Conservation (phyloP, 2,329 filamentous ascomycete genomes). For the Pyrenochaeta sp. region DNA sequence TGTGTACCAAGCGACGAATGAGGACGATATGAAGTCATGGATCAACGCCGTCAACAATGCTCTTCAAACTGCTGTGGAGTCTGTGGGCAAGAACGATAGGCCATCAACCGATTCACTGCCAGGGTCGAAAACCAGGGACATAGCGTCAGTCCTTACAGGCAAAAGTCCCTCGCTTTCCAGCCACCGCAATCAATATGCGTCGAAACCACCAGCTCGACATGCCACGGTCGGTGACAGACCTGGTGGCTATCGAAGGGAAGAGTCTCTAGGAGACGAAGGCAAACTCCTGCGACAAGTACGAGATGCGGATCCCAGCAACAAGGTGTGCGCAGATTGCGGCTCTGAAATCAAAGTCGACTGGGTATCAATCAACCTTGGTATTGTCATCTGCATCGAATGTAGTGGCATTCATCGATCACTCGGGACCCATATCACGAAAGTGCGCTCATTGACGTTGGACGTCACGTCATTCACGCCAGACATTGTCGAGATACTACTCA, state of each 20-base stretch:
- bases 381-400: conserved; percentile 96
- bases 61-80: conserved; percentile 92
- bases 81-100: conserved; percentile 65
- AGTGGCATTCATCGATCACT: conserved; percentile 96
- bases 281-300: conserved; percentile 87
- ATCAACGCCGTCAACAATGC: conserved; percentile 97
- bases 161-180: conserved; percentile 80
- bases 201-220: conserved; percentile 76
- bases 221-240: conserved; percentile 93
- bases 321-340: conserved; percentile 92
- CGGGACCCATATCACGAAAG: conserved; percentile 96
- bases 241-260: conserved; percentile 70
- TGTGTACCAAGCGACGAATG: conserved; percentile 96
- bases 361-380: conserved; percentile 97
- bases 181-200: conserved; percentile 59
- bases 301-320: conserved; percentile 90
- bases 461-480: conserved; percentile 96
- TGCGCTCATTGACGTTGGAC: conserved; percentile 92
- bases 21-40: conserved; percentile 98
- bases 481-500: conserved; percentile 90
- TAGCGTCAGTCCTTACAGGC: conserved; percentile 90
- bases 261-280: conserved; percentile 80
- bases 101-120: conserved; percentile 61
- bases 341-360: conserved; percentile 94
- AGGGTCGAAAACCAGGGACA: conserved; percentile 77